phyloP scores from a whole-genome alignment of 352 stramenopile species.

The Phytophthora quininea region DNA sequence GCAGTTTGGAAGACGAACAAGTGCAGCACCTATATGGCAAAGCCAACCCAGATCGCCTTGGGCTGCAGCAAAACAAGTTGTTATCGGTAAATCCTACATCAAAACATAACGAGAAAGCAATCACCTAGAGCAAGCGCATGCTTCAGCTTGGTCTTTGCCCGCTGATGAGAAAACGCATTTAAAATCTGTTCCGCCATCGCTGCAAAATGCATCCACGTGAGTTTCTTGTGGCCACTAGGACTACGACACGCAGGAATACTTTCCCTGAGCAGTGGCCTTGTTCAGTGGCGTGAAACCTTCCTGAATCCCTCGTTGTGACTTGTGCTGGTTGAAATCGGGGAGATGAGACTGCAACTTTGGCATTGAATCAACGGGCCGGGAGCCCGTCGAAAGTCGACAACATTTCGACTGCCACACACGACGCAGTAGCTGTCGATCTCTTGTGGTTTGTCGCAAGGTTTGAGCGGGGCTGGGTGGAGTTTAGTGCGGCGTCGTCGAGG shows the following conservation, averaged over 20 bases:
- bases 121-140: constrained; percentile 42
- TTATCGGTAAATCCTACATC: background rate
- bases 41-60: constrained; percentile 52
- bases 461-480: constrained; percentile 17
- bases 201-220: constrained; percentile 11
- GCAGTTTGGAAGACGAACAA: background rate
- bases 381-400: constrained; percentile 26
- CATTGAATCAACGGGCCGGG: constrained; percentile 41
- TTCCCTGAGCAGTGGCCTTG: constrained; percentile 33
- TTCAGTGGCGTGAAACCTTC: constrained; percentile 39
- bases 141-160: constrained; percentile 45
- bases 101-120: background rate
- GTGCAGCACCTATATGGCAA: constrained; percentile 32
- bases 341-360: constrained; percentile 54
- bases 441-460: constrained; percentile 16
- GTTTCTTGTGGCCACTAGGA: no score
- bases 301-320: constrained; percentile 23
- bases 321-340: constrained; percentile 50
- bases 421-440: constrained; percentile 53
- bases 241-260: background rate
- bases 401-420: constrained; percentile 52
- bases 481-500: constrained; percentile 20
- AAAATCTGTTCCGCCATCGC: constrained; percentile 59
- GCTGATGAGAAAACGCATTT: constrained; percentile 49
- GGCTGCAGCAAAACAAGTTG: constrained; percentile 21